Conservation (phyloP, 768 basidiomycete species). For the Leccinum subgranulosum region DNA sequence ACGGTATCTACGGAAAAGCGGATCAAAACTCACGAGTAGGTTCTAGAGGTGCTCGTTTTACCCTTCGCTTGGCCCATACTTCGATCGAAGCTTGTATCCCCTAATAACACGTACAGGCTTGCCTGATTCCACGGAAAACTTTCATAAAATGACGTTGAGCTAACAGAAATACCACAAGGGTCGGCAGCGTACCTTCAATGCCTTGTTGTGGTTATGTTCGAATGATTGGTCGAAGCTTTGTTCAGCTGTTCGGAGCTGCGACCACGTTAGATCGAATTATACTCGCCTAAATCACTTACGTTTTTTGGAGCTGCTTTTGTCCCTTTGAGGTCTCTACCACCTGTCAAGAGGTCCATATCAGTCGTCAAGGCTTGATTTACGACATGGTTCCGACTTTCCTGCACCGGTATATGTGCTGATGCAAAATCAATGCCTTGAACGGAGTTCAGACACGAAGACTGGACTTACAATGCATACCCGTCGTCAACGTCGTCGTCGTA, state of each 20-base stretch:
- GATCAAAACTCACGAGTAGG: background rate
- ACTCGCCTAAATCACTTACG: conserved; percentile 38
- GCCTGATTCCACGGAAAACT: conserved; percentile 76
- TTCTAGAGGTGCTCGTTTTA: conserved; percentile 22
- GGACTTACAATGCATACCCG: conserved; percentile 77
- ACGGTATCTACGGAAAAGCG: conserved; percentile 55
- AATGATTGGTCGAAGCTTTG: conserved; percentile 85
- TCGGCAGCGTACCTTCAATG: conserved; percentile 49
- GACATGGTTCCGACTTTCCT: conserved; percentile 36
- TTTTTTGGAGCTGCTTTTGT: conserved; percentile 83
- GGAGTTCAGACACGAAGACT: background rate
- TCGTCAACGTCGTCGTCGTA: conserved; percentile 84
- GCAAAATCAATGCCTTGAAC: background rate
- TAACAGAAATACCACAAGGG: background rate
- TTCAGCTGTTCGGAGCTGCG: conserved; percentile 80
- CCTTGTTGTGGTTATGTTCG: conserved; percentile 66
- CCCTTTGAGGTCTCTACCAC: conserved; percentile 84
- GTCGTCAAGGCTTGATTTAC: background rate
- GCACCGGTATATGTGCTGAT: conserved; percentile 80
- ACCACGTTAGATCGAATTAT: background rate
- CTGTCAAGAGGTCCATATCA: conserved; percentile 31
- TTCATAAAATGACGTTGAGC: background rate
- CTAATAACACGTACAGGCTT: conserved; percentile 87
- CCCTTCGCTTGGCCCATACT: conserved; percentile 80
- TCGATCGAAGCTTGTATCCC: conserved; percentile 62